These are phyloP conservation scores for Apiosordaria backusii DNA, from an alignment of 495 filamentous ascomycete species.

Conservation along the genomic window DNA sequence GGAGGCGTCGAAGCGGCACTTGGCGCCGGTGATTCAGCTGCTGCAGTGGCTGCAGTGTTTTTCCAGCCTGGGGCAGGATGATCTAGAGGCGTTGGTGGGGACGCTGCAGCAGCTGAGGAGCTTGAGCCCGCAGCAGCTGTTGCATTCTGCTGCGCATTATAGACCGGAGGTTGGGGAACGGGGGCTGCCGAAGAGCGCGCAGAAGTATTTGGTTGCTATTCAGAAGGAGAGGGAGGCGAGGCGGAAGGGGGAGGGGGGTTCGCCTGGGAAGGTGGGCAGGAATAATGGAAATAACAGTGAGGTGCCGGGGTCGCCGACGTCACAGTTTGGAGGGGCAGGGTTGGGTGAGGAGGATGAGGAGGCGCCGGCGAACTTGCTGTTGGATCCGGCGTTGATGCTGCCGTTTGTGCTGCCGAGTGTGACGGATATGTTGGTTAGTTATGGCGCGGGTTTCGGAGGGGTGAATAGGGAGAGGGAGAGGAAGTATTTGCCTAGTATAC, in stretches of 20 bases:
- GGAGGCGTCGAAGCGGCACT: conserved; percentile 75
- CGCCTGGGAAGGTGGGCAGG: conserved; percentile 38
- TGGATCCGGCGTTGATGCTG: conserved; percentile 88
- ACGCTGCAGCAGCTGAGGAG: conserved; percentile 85
- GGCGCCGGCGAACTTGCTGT: conserved; percentile 64
- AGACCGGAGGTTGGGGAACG: conserved; percentile 94
- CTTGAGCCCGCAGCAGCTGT: conserved; percentile 81
- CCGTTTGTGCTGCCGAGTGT: conserved; percentile 93
- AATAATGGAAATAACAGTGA: conserved; percentile 6
- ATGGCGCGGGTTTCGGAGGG: conserved; percentile 91
- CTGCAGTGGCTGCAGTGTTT: conserved; percentile 98
- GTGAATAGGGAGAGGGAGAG: conserved; percentile 85
- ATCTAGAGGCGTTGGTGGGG: conserved; percentile 75
- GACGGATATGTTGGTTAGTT: conserved; percentile 94
- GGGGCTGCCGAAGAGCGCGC: conserved; percentile 75
- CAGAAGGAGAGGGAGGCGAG: conserved; percentile 65
- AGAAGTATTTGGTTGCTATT: conserved; percentile 79
- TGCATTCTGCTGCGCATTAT: conserved; percentile 90
- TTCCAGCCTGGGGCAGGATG: conserved; percentile 84
- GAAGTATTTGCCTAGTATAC: conserved; percentile 95
- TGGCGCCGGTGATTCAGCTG: conserved; percentile 88
- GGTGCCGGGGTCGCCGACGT: conserved; percentile 9
- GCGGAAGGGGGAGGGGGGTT: conserved; percentile 46
- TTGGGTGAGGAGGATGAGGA: conserved; percentile 55
- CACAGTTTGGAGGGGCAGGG: conserved; percentile 10